Conservation (phyloP, 2,329 filamentous ascomycete species). For the Pestalotiopsis sp. region DNA sequence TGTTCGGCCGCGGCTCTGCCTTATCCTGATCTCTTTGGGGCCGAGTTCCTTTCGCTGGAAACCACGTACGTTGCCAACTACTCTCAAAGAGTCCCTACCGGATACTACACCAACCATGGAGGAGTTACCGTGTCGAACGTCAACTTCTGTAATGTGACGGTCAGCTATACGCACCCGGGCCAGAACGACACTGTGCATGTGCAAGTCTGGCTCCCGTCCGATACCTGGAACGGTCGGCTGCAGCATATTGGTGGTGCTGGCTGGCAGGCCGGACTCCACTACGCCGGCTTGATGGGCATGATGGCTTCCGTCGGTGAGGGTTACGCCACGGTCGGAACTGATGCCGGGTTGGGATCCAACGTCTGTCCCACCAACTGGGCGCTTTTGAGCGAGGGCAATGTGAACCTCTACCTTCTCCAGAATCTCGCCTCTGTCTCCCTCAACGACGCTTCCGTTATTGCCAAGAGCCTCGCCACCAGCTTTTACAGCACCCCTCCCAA, state of each 20-base stretch:
- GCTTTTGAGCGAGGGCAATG: background rate
- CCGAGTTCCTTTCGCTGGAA: background rate
- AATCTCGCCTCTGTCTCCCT: background rate
- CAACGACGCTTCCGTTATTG: slow-evolving; percentile 6
- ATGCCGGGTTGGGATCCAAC: slow-evolving; percentile 23
- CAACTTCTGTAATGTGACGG: slow-evolving; percentile 2
- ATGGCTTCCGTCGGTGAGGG: slow-evolving; percentile 23
- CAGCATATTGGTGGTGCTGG: slow-evolving; percentile 34
- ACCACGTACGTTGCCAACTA: background rate
- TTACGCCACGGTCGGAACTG: slow-evolving; percentile 29
- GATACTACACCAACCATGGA: background rate
- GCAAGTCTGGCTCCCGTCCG: background rate
- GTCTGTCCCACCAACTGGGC: slow-evolving; percentile 6
- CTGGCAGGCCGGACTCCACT: slow-evolving; percentile 26
- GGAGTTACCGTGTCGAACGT: background rate
- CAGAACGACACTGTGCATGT: background rate
- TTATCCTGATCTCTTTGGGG: background rate
- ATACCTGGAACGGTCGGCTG: slow-evolving; percentile 32
- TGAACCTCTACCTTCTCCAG: background rate
- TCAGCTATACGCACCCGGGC: background rate
- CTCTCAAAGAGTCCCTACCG: background rate
- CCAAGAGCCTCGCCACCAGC: slow-evolving; percentile 14
- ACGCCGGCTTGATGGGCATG: slow-evolving; percentile 20
- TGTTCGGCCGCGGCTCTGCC: background rate
- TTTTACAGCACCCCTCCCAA: slow-evolving; percentile 37